Evolutionary conservation across 2,329 filamentous ascomycete genomes (phyloP), one percentile per base, ranked within the genome.

Genomic region (Aspergillus sojae): DNA sequence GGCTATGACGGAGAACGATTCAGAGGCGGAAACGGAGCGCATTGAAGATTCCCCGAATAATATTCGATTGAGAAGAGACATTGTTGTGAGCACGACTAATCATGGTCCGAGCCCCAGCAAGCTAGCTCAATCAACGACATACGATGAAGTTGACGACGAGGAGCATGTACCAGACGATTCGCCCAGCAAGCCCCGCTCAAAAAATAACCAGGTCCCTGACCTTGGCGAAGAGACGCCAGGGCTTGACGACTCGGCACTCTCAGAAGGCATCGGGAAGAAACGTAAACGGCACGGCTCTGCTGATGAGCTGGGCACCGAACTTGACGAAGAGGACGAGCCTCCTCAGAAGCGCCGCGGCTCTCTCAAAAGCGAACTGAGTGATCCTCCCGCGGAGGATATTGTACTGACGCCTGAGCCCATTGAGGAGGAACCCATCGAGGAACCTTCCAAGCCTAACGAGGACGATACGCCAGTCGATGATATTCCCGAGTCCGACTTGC

Each of bases 21-120:
- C 94, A 4, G 94, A 98, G 79, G 94, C 94, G 39, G 94, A 97
- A 80, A 98, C 94, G 1, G 94, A 97, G 80, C 89, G 95, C 63
- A 85, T 99, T 64, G 95, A 95, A 74, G 89, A 91, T 73, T 96
- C 93, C n/a, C 93, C 94, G 21, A 87, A 88, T 66, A 91, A 84
- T 72, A 80, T 85, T 73, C 84, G 88, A 68, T 72, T 72, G 54
- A 84, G 87, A 70, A 84, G 85, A 71, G 86, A 89, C 70, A 86
- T 90, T 11, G 82, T 89, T 50, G 77, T 89, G 67, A 86, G 84
- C 73, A 83, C 84, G 61, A 82, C 84, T 63, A 84, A 80, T 61
- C 72, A 87, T 67, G 88, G 91, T 70, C 86, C 86, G 68, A 93
- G 89, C 60, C 91, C 91, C 3, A 94, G 90, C 83, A 94, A 93